phyloP scores from a whole-genome alignment of 768 basidiomycete species.

The Trametes sanguinea region DNA sequence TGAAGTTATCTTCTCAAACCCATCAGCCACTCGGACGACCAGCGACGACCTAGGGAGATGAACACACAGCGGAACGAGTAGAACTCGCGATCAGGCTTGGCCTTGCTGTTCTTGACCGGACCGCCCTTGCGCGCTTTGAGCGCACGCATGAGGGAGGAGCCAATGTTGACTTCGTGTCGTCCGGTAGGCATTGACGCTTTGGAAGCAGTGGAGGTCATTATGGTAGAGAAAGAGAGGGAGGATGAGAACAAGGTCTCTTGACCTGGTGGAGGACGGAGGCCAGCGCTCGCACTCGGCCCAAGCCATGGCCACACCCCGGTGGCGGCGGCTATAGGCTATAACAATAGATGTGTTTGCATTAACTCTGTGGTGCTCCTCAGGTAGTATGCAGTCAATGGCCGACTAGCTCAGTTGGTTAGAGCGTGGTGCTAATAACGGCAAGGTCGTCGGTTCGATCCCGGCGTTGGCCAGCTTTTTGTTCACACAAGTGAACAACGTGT shows the following conservation, averaged over 20 bases:
- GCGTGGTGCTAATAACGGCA: slow-evolving; percentile 77
- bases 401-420: slow-evolving; percentile 95
- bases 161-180: slow-evolving; percentile 59
- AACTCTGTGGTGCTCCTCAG: too few species aligned
- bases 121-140: slow-evolving; percentile 67
- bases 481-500: too few species aligned
- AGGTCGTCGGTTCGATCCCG: slow-evolving; percentile 29
- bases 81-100: slow-evolving; percentile 66
- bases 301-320: slow-evolving; percentile 1
- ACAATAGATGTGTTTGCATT: not conserved
- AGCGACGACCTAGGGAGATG: not conserved
- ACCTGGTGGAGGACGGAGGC: not conserved
- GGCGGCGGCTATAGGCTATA: not conserved
- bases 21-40: not conserved
- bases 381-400: slow-evolving; percentile 42
- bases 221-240: slow-evolving; percentile 18
- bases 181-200: slow-evolving; percentile 63
- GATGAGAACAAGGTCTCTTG: slow-evolving; percentile 2
- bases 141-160: slow-evolving; percentile 60
- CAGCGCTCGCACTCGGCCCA: slow-evolving; percentile 3
- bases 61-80: slow-evolving; percentile 75
- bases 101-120: slow-evolving; percentile 42
- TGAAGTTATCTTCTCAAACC: slow-evolving; percentile 67
- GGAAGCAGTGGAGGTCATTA: slow-evolving; percentile 46
- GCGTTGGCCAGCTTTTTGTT: slow-evolving; percentile 21